Evolutionary conservation across 805 yeast genomes (phyloP), one percentile per base, ranked within the genome.

Genomic region (Candida incommunis): DNA sequence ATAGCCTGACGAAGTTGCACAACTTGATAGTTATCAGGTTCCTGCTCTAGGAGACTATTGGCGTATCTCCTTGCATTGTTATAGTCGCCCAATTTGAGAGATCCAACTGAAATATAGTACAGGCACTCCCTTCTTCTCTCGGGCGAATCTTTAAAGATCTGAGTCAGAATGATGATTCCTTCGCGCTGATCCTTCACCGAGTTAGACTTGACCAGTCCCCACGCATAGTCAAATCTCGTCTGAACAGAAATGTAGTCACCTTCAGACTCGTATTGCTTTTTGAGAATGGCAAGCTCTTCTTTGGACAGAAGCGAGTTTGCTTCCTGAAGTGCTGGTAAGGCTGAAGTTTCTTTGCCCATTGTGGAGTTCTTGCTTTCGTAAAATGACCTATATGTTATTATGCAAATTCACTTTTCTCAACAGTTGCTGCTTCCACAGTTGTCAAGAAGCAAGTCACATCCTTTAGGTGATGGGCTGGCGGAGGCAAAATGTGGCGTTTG

Each of bases 201-300:
- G 43, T 62, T 58, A 1, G 94, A 78, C 60, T 86, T 88, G 50
- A 94, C 75, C 43, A 92, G 68, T 2, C 94, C 98, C 98, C 99
- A 92, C 0, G 96, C 94, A 55, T 83, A 84, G 63, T 94, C 92
- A 71, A 92, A 92, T 47, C 78, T 75, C 2, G 96, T 80, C 61
- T 87, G 96, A 0, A 83, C 72, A 0, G 88, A 71, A 0, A 85
- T 87, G 34, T 72, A 68, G 3, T 92, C 94, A 25, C 82, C 79
- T 59, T 92, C 97, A 1, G 80, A 69, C 23, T 77, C 74, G 35
- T 84, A 86, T 55, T 86, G 95, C 53, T 78, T 74, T 50, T 76
- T 79, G 24, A 92, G 71, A 1, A 87, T 73, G 15, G 76, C 80
- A 37, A 92, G 70, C 55, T 90, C 94, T 46, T 80, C 82, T 3